Base-by-base conservation (phyloP, 164 flowering plant genomes). In the Nymphaea colorata region DNA sequence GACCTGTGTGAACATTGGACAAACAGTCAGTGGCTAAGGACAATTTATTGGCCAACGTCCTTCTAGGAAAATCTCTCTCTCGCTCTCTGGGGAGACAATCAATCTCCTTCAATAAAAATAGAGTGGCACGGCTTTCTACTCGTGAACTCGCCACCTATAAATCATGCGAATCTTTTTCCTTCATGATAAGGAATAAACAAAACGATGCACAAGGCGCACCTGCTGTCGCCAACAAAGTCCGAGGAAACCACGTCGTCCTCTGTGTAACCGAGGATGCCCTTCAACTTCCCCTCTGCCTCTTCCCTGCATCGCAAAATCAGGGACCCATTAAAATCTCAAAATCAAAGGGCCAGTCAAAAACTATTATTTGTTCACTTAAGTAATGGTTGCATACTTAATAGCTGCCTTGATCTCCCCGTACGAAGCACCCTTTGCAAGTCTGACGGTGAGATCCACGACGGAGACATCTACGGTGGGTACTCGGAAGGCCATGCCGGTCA, bases 181-280 rank as follows among this genome's bases (percentile, higher is more conserved):
- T 0, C 14, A 15, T 51, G 14, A 51, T 51, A 51, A 8, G 3
- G 14, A 51, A 51, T 8, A 51, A 51, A 51, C 14, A 15, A 51
- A 5, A 12, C 55, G 12, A 47, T 7, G 55, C 55, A 47, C 12
- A 6, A 47, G 55, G n/a, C 42, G 64, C 68, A 87, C 98, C 98
- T 90, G 86, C 70, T 77, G 71, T 93, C 98, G 67, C 97, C 98
- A 12, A 93, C 57, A 57, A 93, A 90, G 73, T 93, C 98, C 4
- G 93, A 84, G 51, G 98, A 93, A 17, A 93, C 98, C 55, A 93
- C 85, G 78, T 90, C 96, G 43, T 93, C 98, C 61, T 93, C 98
- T 6, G 87, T 85, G 85, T 86, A 90, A 17, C 98, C 98, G 64
- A 93, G 69, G 63, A 93, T 87, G 3, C 98, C 98, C 84, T 89